Percentiles rank a stretch among this genome's conserved stretches.
Conservation (phyloP, 805 yeast genomes). For the Novakomyces olei region DNA sequence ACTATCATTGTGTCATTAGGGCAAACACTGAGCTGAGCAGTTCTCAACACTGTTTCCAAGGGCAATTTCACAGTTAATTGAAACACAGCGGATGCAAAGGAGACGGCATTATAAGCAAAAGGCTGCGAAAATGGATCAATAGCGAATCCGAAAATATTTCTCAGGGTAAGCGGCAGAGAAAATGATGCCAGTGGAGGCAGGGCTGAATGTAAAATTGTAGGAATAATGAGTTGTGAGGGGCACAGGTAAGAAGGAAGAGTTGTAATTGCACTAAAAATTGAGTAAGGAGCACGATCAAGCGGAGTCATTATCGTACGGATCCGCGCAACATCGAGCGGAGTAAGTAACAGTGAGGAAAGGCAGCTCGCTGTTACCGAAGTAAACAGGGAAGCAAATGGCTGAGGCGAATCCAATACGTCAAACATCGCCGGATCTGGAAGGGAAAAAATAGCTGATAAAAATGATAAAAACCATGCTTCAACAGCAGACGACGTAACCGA, state of each 20-base stretch:
- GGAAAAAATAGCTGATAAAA: slow-evolving; percentile 55
- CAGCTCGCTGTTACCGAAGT: slow-evolving; percentile 52
- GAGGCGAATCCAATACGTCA: slow-evolving; percentile 60
- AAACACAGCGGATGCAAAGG: slow-evolving; percentile 35
- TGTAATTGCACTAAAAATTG: slow-evolving; percentile 45
- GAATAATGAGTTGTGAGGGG: slow-evolving; percentile 39
- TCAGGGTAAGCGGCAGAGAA: slow-evolving; percentile 43
- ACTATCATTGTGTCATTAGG: slow-evolving; percentile 26
- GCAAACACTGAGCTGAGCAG: slow-evolving; percentile 58
- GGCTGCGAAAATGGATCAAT: slow-evolving; percentile 49
- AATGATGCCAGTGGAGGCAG: slow-evolving; percentile 37
- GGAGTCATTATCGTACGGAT: slow-evolving; percentile 55
- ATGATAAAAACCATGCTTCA: slow-evolving; percentile 83
- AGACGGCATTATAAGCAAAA: slow-evolving; percentile 31
- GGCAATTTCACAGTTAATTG: slow-evolving; percentile 67
- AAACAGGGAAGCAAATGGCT: slow-evolving; percentile 43
- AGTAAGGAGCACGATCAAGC: slow-evolving; percentile 30
- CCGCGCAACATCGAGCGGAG: slow-evolving; percentile 66
- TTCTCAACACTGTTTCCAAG: slow-evolving; percentile 59
- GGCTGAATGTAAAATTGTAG: slow-evolving; percentile 45
- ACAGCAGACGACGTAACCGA: slow-evolving; percentile 53
- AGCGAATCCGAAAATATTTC: slow-evolving; percentile 27
- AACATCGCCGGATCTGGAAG: slow-evolving; percentile 78
- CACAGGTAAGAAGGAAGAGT: slow-evolving; percentile 25
- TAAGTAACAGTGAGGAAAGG: slow-evolving; percentile 43